Base-by-base conservation (phyloP, 2,329 filamentous ascomycete genomes). In the Decorospora gaudefroyi region DNA sequence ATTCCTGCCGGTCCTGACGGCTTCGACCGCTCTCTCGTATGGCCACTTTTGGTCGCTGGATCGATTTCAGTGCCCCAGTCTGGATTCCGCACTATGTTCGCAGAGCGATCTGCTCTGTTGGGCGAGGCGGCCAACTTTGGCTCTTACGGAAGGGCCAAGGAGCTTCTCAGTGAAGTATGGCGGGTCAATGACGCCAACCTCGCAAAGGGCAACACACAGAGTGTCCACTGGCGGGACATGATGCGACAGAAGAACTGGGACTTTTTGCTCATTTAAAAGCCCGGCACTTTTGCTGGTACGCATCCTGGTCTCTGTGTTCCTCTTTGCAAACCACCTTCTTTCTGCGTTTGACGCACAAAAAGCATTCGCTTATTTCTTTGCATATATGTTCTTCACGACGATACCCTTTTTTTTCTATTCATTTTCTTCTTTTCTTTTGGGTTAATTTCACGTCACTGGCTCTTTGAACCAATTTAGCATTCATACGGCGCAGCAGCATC, bases 181-280 rank as follows among this genome's bases (percentile, higher is more conserved):
- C 70, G 73, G 27, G 76, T 83, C 55, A 85, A 88, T 66, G 87
- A 91, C 68, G 84, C 84, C 59, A 79, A 72, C 57, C 69, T 72
- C 31, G 66, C 68, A 58, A 67, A 73, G 74, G 72, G 73, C 58
- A 70, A 71, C 55, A 71, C 65, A 59, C 84, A 83, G 67, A 86
- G 86, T 75, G 82, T 95, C 72, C 90, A 91, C 84, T 97, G 92
- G 92, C 81, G 92, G 75, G 88, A 95, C 74, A 83, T 92, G 68
- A 96, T 96, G 90, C 83, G 83, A 74, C 83, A 86, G 75, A 93
- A 92, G 76, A 84, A 84, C 60, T 96, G 90, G 91, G 89, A 95
- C 70, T 93, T 90, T 75, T 79, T 96, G 71, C 82, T 96, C 71
- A 91, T 96, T 74, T 96, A 70, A 65, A 57, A 53, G 50, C 28